phyloP scores from a whole-genome alignment of 768 basidiomycete species.

The Exsudoporus frostii region DNA sequence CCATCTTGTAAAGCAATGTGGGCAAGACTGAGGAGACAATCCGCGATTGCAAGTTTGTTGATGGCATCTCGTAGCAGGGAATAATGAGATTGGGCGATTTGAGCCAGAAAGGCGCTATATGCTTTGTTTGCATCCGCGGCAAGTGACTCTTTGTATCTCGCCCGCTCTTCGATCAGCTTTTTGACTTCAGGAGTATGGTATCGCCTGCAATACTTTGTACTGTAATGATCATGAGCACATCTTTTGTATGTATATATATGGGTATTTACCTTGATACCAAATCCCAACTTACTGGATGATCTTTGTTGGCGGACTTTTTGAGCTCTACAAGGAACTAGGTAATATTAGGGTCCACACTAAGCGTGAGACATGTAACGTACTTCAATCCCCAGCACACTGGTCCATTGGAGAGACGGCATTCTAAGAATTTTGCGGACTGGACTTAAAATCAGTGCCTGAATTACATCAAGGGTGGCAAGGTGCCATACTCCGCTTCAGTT shows the following conservation, averaged over 20 bases:
- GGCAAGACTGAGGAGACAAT: conserved; percentile 86
- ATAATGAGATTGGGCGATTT: conserved; percentile 69
- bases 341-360: not conserved
- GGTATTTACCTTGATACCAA: conserved; percentile 56
- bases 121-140: conserved; percentile 63
- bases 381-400: conserved; percentile 64
- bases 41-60: conserved; percentile 76
- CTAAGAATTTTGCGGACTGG: conserved; percentile 70
- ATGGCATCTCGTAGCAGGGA: conserved; percentile 69
- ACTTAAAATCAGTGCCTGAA: conserved; percentile 1
- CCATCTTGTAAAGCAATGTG: conserved; percentile 71
- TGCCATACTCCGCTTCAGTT: conserved; percentile 60
- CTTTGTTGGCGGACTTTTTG: conserved; percentile 50
- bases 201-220: conserved; percentile 68
- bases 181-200: conserved; percentile 73
- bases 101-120: conserved; percentile 62
- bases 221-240: conserved; percentile 26
- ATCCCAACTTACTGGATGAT: conserved; percentile 55
- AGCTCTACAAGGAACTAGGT: conserved; percentile 77
- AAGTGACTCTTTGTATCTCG: conserved; percentile 72
- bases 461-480: not conserved
- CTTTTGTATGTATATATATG: not conserved
- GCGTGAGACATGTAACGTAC: conserved; percentile 35
- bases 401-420: conserved; percentile 72
- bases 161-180: conserved; percentile 62